phyloP scores from a whole-genome alignment of 1,284 basidiomycete species.

The Leccinum holopus region DNA sequence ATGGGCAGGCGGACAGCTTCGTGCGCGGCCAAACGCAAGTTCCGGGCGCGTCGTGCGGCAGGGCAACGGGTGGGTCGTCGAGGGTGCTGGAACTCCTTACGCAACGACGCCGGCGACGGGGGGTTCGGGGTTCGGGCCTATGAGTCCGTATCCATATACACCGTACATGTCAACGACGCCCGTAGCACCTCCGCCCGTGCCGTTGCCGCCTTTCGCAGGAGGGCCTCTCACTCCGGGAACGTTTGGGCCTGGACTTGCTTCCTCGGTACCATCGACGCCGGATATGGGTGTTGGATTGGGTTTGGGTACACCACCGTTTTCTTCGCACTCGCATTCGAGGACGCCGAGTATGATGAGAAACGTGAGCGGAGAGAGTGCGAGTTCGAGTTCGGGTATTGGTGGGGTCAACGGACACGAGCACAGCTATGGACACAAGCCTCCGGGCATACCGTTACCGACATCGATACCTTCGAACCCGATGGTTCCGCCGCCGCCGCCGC shows the following conservation, averaged over 20 bases:
- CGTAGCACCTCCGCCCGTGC: constrained; percentile 4
- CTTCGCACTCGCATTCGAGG: constrained; percentile 7
- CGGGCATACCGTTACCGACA: constrained; percentile 16
- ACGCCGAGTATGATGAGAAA: constrained; percentile 10
- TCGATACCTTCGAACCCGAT: constrained; percentile 23
- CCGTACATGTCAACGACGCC: constrained; percentile 29
- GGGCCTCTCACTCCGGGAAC: neutral
- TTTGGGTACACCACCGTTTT: neutral
- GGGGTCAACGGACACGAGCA: neutral
- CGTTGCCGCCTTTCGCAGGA: neutral
- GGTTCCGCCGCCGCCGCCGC: constrained; percentile 18
- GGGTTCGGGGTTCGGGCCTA: constrained; percentile 26
- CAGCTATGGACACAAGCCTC: constrained; percentile 1
- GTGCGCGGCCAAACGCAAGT: constrained; percentile 36
- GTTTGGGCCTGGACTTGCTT: constrained; percentile 8
- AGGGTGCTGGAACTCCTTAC: constrained; percentile 31
- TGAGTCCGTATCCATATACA: constrained; percentile 37
- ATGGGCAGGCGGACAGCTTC: constrained; percentile 48
- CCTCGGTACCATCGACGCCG: constrained; percentile 33
- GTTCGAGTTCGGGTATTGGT: constrained; percentile 11
- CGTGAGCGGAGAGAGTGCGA: constrained; percentile 16
- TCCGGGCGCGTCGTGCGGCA: constrained; percentile 36
- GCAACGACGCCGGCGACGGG: constrained; percentile 37
- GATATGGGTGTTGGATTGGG: constrained; percentile 32
- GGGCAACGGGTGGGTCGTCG: constrained; percentile 46